Conservation (phyloP, 2,329 filamentous ascomycete species). For the Microascus cirrosus region DNA sequence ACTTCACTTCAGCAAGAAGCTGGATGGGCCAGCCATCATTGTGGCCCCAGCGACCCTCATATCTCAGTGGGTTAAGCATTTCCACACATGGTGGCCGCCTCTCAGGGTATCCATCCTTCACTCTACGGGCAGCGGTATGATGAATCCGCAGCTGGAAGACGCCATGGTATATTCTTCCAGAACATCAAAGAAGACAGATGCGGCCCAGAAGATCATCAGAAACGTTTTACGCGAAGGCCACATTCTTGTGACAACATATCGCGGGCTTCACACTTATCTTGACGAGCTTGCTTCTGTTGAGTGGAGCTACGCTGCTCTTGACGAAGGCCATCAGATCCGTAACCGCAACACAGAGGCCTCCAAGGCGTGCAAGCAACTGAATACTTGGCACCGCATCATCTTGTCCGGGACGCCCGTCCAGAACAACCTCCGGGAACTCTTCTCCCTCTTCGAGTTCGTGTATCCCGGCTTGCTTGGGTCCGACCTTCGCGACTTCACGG, state of each 20-base stretch:
- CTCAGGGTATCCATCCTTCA: slow-evolving; percentile 90
- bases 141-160: slow-evolving; percentile 60
- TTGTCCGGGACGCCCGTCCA: slow-evolving; percentile 96
- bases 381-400: slow-evolving; percentile 83
- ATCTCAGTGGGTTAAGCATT: slow-evolving; percentile 97
- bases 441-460: slow-evolving; percentile 96
- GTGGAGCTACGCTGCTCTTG: slow-evolving; percentile 89
- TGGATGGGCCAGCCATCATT: slow-evolving; percentile 77
- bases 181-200: slow-evolving; percentile 44
- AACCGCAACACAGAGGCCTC: slow-evolving; percentile 95
- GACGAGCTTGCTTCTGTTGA: slow-evolving; percentile 70
- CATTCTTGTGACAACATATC: slow-evolving; percentile 90
- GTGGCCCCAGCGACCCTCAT: slow-evolving; percentile 92
- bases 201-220: slow-evolving; percentile 71
- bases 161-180: slow-evolving; percentile 19
- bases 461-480: slow-evolving; percentile 93
- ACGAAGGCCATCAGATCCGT: slow-evolving; percentile 96
- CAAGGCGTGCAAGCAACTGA: slow-evolving; percentile 86
- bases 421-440: slow-evolving; percentile 89
- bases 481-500: slow-evolving; percentile 72
- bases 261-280: slow-evolving; percentile 86
- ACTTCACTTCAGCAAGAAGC: slow-evolving; percentile 79
- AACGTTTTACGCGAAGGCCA: slow-evolving; percentile 77
- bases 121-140: slow-evolving; percentile 91
- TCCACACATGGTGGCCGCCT: slow-evolving; percentile 99